These are phyloP conservation scores for Ophiostoma fasciatum DNA, from an alignment of 2,329 filamentous ascomycete species.

Conservation along the genomic window DNA sequence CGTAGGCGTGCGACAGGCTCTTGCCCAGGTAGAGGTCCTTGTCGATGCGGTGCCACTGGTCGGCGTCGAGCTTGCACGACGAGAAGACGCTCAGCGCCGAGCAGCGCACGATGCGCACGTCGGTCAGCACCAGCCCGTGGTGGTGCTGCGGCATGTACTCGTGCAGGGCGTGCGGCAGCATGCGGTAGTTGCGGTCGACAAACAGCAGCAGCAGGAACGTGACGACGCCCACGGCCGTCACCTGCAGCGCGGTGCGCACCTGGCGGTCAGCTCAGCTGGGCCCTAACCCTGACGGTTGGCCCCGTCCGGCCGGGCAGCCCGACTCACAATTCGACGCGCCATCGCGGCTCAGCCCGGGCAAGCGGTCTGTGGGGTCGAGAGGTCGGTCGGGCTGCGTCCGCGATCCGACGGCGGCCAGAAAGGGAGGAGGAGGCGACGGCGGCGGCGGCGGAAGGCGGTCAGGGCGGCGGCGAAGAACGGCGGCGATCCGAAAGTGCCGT, in stretches of 20 bases:
- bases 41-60: slow-evolving; percentile 66
- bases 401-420: background rate
- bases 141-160: slow-evolving; percentile 77
- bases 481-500: background rate
- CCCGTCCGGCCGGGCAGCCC: background rate
- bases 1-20: slow-evolving; percentile 62
- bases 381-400: too few relatives aligned
- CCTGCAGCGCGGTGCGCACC: slow-evolving; percentile 61
- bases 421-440: background rate
- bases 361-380: background rate
- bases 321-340: slow-evolving; percentile 19
- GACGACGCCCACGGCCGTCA: slow-evolving; percentile 48
- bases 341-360: slow-evolving; percentile 8
- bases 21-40: slow-evolving; percentile 76
- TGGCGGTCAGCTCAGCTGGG: slow-evolving; percentile 17
- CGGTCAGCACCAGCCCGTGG: slow-evolving; percentile 70
- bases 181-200: slow-evolving; percentile 76
- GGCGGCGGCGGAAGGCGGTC: background rate
- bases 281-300: too few relatives aligned
- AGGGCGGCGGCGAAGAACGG: background rate
- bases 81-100: slow-evolving; percentile 60
- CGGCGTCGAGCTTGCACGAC: slow-evolving; percentile 57
- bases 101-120: slow-evolving; percentile 66
- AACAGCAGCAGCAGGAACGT: slow-evolving; percentile 61
- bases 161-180: slow-evolving; percentile 75